Evolutionary conservation across 306 rosid species (phyloP), one percentile per base, ranked within the genome.

Genomic region (Sindora glabra): DNA sequence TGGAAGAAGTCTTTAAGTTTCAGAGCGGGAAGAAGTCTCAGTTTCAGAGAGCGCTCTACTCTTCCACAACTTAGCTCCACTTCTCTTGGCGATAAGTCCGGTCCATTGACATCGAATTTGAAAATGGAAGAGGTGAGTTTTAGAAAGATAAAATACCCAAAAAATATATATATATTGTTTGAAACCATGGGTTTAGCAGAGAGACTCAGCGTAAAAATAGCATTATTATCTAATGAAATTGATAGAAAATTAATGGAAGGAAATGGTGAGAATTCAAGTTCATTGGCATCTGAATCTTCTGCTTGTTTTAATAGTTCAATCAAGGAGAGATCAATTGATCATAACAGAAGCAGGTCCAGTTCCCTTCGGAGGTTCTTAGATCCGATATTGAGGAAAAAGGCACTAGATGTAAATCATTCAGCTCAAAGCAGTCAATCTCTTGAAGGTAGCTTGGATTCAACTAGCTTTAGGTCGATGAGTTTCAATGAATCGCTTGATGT

Each of bases 301-400:
- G 76, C 33, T 64, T 54, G 45, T 59, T 53, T 69, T 29, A 70
- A 81, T 50, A 73, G 45, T 51, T 53, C 60, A 12, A 73, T 63
- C 56, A 69, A 67, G 56, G 84, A 58, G 72, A 83, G 74, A 68
- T 63, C 56, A 53, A 63, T 41, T 32, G 78, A 76, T 72, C 95
- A 79, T 62, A 80, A 80, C 71, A 78, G 96, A 78, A 80, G 80
- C 15, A 74, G 78, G 72, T 86, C 96, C 21, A 81, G 81, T 65
- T 83, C 96, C 14, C 80, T 88, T 10, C 57, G 81, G 56, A 83
- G 88, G 72, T 68, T 89, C 53, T 73, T 92, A 19, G 95, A 88
- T 65, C 95, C 98, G 27, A 69, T 92, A 65, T 59, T 79, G 70
- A 88, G 76, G 79, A 69, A 63, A 52, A 91, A 74, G 72, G 77